Percentiles rank a stretch among this genome's conserved stretches.
Conservation (phyloP, 495 filamentous ascomycete species). For the Talaromyces borbonicus region DNA sequence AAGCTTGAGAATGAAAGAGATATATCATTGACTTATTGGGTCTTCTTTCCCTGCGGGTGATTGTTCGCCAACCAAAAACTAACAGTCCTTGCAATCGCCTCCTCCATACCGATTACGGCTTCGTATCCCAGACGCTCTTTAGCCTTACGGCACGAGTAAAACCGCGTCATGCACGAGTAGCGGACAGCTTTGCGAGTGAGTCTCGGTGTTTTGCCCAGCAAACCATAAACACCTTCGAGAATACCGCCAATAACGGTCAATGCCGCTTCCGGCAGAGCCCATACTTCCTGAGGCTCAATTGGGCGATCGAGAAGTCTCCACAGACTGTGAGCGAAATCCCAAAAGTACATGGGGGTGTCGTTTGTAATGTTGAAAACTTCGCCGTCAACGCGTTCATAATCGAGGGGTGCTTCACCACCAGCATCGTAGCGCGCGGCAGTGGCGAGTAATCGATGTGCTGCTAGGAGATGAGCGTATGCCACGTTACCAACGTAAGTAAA, state of each 20-base stretch:
- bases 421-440: constrained; percentile 41
- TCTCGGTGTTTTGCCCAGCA: constrained; percentile 63
- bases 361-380: constrained; percentile 97
- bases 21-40: constrained; percentile 19
- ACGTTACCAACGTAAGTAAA: constrained; percentile 48
- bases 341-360: constrained; percentile 86
- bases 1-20: no score
- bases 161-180: constrained; percentile 73
- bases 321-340: constrained; percentile 76
- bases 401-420: constrained; percentile 48
- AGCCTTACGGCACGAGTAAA: constrained; percentile 80
- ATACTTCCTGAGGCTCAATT: constrained; percentile 55
- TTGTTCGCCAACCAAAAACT: constrained; percentile 50
- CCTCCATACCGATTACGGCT: constrained; percentile 63
- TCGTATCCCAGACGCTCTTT: constrained; percentile 64
- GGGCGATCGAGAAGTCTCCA: constrained; percentile 65
- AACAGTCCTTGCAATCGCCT: constrained; percentile 63
- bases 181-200: constrained; percentile 66
- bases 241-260: constrained; percentile 56
- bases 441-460: constrained; percentile 59
- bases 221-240: constrained; percentile 56
- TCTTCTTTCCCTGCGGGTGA: constrained; percentile 32
- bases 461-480: constrained; percentile 38
- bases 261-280: constrained; percentile 54
- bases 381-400: constrained; percentile 76